These are phyloP conservation scores for Cyclotella baltica DNA, from an alignment of 108 stramenopile genomes.

Conservation along the genomic window DNA sequence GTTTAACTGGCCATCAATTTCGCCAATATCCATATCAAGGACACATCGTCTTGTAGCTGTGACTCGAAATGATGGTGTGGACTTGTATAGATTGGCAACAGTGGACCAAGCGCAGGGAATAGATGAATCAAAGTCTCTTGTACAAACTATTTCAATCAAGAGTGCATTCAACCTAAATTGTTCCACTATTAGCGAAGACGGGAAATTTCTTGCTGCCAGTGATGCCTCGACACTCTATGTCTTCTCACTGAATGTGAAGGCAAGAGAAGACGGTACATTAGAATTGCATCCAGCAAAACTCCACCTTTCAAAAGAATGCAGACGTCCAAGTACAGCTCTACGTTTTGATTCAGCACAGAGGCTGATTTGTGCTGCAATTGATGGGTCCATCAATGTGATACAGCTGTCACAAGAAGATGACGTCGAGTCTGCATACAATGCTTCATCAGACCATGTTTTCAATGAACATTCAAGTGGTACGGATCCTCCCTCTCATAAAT, in stretches of 20 bases:
- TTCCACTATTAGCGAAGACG: slow-evolving; percentile 64
- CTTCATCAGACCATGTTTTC: slow-evolving; percentile 41
- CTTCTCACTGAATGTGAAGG: slow-evolving; percentile 54
- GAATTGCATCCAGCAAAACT: slow-evolving; percentile 52
- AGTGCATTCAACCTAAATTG: slow-evolving; percentile 62
- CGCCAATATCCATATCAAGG: slow-evolving; percentile 61
- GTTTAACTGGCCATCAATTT: slow-evolving; percentile 79
- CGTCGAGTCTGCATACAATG: background rate
- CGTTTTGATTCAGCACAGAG: slow-evolving; percentile 37
- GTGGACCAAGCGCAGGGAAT: slow-evolving; percentile 5
- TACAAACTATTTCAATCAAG: slow-evolving; percentile 70
- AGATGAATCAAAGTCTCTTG: slow-evolving; percentile 59
- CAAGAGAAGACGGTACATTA: slow-evolving; percentile 30
- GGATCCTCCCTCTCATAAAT: slow-evolving; percentile 38
- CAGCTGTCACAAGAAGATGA: slow-evolving; percentile 12
- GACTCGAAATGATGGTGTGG: slow-evolving; percentile 60
- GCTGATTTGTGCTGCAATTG: slow-evolving; percentile 54
- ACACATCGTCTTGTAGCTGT: slow-evolving; percentile 62
- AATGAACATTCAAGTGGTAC: slow-evolving; percentile 34
- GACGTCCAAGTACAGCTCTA: slow-evolving; percentile 43
- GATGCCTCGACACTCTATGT: slow-evolving; percentile 55
- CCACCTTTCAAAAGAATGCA: slow-evolving; percentile 30
- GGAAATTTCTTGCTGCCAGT: slow-evolving; percentile 60
- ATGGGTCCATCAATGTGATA: slow-evolving; percentile 54
- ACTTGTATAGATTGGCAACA: slow-evolving; percentile 62